Conservation (phyloP, 257 asterid genomes). For the Solanum infundibuliforme region DNA sequence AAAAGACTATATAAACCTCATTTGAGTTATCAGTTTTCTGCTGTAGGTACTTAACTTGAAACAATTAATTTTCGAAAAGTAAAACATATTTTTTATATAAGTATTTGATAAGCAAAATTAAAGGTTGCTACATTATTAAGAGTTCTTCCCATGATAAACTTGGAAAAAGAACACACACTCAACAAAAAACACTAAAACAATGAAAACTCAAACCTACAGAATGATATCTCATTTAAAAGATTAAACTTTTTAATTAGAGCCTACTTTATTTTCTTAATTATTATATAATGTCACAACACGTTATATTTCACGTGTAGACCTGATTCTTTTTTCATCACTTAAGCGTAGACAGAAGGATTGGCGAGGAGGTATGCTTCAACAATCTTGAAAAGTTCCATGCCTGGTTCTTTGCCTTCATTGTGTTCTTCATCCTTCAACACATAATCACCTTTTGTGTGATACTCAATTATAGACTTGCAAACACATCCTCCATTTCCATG, state of each 20-base stretch:
- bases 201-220: no score
- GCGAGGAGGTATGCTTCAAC: constrained; percentile 20
- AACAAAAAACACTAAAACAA: not conserved
- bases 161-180: not conserved
- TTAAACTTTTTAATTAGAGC: not conserved
- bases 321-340: not conserved
- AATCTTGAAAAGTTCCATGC: constrained; percentile 16
- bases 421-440: constrained; percentile 22
- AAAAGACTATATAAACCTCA: no score
- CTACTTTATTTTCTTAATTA: not conserved
- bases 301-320: not conserved
- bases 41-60: no score
- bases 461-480: constrained; percentile 12
- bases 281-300: not conserved
- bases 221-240: not conserved
- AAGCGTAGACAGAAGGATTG: constrained; percentile 13
- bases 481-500: constrained; percentile 21
- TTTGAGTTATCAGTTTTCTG: no score
- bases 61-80: no score
- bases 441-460: constrained; percentile 21
- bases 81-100: no score
- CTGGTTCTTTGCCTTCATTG: constrained; percentile 18
- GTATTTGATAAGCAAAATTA: not conserved
- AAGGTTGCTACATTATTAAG: not conserved
- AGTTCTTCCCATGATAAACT: not conserved